Base-by-base conservation (phyloP, 1,284 basidiomycete genomes). In the Austroboletus rostrupii region DNA sequence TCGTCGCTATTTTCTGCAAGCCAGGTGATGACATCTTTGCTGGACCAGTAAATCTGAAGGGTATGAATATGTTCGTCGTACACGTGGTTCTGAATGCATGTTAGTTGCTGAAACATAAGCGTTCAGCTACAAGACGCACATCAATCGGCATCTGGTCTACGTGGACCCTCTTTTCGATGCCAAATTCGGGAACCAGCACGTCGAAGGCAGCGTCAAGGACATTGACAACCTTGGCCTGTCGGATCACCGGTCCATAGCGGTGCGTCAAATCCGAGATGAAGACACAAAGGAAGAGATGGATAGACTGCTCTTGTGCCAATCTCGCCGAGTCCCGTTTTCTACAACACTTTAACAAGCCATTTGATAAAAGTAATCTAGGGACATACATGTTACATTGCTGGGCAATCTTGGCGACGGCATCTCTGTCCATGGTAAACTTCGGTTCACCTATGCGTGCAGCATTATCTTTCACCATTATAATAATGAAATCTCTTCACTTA, bases 111-210 rank as follows among this genome's bases (percentile, higher is more conserved):
- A 11, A 41, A 33, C 29, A n/a, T 16, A 7, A 37, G 46, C 17
- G 2, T n/a, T 32, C 16, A 40, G 47, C 19, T 19, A 31, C 16
- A 5, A 14, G 26, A 69, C 85, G 70, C 64, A 92, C 90, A 57
- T 95, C 91, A 49, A 96, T 91, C 16, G 97, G 96, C 87, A 99
- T 97, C 72, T 98, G 94, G 69, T 99, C 97, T 43, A 96, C 90
- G 63, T 99, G 96, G 3, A 98, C 93, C 43, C 96, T 83, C 78
- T 99, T 99, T 76, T 99, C 97, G 61, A 99, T 95, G 43, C 92
- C 90, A 63, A 97, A 96, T 65, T 97, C 94, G 43, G 92, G 90
- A 42, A 94, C 80, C 26, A 92, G 72, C 37, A 99, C 93, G 66
- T 99, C 97, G 59, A 99, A 98, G 1, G 96, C 95, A 49, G 92